Conservation (phyloP, 73 alveolate species). For the Paramecium pentaurelia region DNA sequence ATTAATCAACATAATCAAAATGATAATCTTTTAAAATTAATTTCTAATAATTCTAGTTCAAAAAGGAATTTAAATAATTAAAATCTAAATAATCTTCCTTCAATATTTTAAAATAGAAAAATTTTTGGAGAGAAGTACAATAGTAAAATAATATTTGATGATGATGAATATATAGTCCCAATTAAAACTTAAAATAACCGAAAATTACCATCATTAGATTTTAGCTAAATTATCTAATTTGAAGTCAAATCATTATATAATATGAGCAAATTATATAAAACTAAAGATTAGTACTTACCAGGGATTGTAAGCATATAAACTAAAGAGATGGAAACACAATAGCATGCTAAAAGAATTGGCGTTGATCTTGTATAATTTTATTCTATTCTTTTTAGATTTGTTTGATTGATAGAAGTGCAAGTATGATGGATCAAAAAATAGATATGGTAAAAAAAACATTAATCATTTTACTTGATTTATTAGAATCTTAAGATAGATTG, state of each 20-base stretch:
- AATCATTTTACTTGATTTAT: slow-evolving; percentile 44
- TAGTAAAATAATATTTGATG: neutral
- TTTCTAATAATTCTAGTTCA: neutral
- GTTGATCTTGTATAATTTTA: slow-evolving; percentile 61
- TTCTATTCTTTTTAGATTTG: slow-evolving; percentile 20
- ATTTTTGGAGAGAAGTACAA: neutral
- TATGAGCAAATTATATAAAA: neutral
- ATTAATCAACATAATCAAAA: too few relatives aligned
- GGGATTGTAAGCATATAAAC: neutral
- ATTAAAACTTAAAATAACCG: too few relatives aligned
- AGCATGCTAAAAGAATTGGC: neutral
- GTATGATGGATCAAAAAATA: slow-evolving; percentile 71
- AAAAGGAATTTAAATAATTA: too few relatives aligned
- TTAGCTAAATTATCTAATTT: neutral
- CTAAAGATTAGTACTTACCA: neutral
- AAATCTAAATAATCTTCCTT: neutral
- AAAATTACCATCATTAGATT: neutral
- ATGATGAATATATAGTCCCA: neutral
- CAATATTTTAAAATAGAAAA: too few relatives aligned
- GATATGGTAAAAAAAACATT: slow-evolving; percentile 64
- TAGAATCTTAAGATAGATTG: slow-evolving; percentile 64
- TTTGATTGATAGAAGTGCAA: slow-evolving; percentile 74
- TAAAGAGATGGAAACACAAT: neutral
- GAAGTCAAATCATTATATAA: neutral
- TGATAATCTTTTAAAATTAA: too few relatives aligned